These are phyloP conservation scores for Nitzschia sp. DNA, from an alignment of 108 stramenopile genomes.

Conservation along the genomic window DNA sequence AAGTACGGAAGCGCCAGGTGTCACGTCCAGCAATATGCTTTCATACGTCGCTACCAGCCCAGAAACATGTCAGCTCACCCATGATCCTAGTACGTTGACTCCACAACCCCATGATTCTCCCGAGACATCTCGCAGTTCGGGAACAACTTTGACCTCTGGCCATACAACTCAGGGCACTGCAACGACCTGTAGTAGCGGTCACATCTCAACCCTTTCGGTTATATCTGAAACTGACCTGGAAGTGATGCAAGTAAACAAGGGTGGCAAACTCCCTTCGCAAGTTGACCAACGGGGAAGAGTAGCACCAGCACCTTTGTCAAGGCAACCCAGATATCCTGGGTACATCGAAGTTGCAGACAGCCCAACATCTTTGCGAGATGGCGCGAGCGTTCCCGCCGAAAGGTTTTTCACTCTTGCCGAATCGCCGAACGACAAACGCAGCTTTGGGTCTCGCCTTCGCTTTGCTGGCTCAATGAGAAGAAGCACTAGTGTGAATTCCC, in stretches of 20 bases:
- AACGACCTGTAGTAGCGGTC: conserved; percentile 23
- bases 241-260: conserved; percentile 34
- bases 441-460: conserved; percentile 1
- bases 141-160: conserved; percentile 33
- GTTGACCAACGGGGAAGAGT: neutral
- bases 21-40: neutral
- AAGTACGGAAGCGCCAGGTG: neutral
- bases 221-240: conserved; percentile 47
- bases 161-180: conserved; percentile 30
- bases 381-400: conserved; percentile 34
- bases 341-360: conserved; percentile 17
- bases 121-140: conserved; percentile 21
- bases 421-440: conserved; percentile 3
- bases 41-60: conserved; percentile 11
- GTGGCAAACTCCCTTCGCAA: conserved; percentile 3
- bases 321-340: conserved; percentile 10
- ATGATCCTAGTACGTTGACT: neutral
- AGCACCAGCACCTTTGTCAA: neutral
- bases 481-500: conserved; percentile 15
- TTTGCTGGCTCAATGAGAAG: conserved; percentile 9
- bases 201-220: conserved; percentile 12
- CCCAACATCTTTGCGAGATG: conserved; percentile 29
- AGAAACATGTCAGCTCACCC: conserved; percentile 2
- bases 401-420: conserved; percentile 32
- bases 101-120: conserved; percentile 33